Evolutionary conservation across 2,329 filamentous ascomycete species (phyloP), one percentile per base, ranked within the genome.

Genomic region (Fusarium staphyleae): DNA sequence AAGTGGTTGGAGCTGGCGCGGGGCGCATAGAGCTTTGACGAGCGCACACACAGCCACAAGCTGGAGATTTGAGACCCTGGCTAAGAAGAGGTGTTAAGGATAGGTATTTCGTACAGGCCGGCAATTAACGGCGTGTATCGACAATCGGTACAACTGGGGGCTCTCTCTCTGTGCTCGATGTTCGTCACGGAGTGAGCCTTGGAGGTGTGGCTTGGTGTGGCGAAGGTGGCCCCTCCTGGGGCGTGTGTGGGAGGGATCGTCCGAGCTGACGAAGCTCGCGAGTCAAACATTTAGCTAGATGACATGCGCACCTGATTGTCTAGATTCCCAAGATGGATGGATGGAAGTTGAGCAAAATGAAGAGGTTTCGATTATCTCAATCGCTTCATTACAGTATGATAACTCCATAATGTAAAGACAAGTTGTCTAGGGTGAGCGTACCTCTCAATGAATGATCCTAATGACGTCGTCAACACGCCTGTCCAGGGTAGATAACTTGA

Each of bases 111-210:
- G 19, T 42, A 39, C 44, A 28, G 59, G 50, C 44, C 55, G 53
- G 54, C 33, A 62, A 48, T 55, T 58, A 57, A 58, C 52, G 45
- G 29, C 30, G 55, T 62, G 66, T 66, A 48, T 62, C 57, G 48
- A 54, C 48, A 56, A 54, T 43, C 39, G 48, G 52, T 60, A 59
- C 32, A 55, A 49, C 63, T 69, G 66, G 60, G 70, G 66, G 66
- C 68, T 70, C 42, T 51, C 60, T 59, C 44, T 56, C 60, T 64
- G 62, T 59, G 60, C 59, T 63, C 45, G 49, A 63, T 47, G 45
- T 54, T 57, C 55, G 63, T 66, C 49, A 62, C 55, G 53, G 56
- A 62, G 55, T 64, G 70, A 70, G 66, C 68, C 58, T 70, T 66
- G 67, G 43, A 65, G 63, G 54, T 60, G 68, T 70, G 68, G 68